Percentiles rank a stretch among this genome's conserved stretches.
Evolutionary conservation across 208 protist genomes (phyloP).

Genomic region (Leishmania aethiopica): DNA sequence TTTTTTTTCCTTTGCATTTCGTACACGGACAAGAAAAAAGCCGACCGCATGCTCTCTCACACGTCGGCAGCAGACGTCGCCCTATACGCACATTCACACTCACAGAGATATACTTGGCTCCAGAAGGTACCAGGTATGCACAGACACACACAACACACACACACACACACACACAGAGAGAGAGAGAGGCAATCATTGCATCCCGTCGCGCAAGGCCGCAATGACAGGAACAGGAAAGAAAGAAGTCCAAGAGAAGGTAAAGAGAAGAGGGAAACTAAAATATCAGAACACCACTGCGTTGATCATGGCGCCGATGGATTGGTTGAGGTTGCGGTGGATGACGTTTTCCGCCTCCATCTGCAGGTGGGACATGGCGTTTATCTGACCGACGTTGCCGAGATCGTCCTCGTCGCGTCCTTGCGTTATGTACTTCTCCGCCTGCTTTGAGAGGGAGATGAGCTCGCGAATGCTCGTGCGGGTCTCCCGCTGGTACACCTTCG

Average conservation of each 20-base stretch:
- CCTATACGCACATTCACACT: not conserved
- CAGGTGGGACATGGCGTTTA: conserved; percentile 82
- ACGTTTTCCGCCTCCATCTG: conserved; percentile 78
- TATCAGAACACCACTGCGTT: conserved; percentile 87
- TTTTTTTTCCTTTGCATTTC: not conserved
- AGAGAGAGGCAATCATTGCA: not conserved
- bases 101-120: not conserved
- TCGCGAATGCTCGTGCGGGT: conserved; percentile 76
- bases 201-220: not conserved
- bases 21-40: not conserved
- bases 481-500: conserved; percentile 61
- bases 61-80: not conserved
- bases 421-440: conserved; percentile 86
- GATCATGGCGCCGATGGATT: conserved; percentile 88
- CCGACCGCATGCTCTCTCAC: not conserved
- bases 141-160: not conserved
- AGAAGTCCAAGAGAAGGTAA: not conserved
- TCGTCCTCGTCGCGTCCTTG: conserved; percentile 88
- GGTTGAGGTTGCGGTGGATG: conserved; percentile 80
- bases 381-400: conserved; percentile 80
- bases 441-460: conserved; percentile 69
- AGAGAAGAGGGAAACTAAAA: conserved; percentile 8
- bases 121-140: not conserved
- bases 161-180: conserved; percentile 6
- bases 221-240: not conserved